Evolutionary conservation across 176 grass and related monocot species (phyloP).

Genomic region (Musa schizocarpa): DNA sequence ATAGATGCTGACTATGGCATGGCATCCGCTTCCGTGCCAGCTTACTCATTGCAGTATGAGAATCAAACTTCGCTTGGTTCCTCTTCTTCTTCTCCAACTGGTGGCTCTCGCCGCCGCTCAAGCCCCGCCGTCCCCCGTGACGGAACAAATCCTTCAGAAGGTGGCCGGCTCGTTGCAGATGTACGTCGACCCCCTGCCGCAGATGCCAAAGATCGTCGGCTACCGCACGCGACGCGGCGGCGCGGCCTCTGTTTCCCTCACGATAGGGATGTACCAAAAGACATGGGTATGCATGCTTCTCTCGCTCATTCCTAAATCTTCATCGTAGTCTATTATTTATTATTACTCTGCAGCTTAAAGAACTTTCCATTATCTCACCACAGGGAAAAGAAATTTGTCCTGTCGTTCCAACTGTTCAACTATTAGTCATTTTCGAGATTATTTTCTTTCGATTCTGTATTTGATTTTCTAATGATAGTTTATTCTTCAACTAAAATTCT

Average conservation of each 20-base stretch:
- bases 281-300: not conserved
- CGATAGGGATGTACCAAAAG: conserved; percentile 8
- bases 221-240: not conserved
- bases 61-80: too few species aligned
- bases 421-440: not conserved
- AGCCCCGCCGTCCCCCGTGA: not conserved
- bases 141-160: not conserved
- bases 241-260: not conserved
- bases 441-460: not conserved
- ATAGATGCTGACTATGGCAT: too few species aligned
- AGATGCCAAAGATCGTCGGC: conserved; percentile 5
- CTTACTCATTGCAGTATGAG: too few species aligned
- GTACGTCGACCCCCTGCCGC: conserved; percentile 3
- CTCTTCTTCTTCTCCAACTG: too few species aligned
- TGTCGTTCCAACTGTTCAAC: not conserved
- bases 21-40: too few species aligned
- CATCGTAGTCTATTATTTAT: too few species aligned
- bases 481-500: not conserved
- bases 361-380: not conserved
- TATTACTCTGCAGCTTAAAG: not conserved
- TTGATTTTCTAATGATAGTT: not conserved
- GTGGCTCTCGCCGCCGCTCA: not conserved
- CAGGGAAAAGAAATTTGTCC: not conserved
- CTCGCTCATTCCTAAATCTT: too few species aligned
- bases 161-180: conserved; percentile 11